These are phyloP conservation scores for Pharus latifolius DNA, from an alignment of 176 grass and related monocot genomes.

Conservation along the genomic window DNA sequence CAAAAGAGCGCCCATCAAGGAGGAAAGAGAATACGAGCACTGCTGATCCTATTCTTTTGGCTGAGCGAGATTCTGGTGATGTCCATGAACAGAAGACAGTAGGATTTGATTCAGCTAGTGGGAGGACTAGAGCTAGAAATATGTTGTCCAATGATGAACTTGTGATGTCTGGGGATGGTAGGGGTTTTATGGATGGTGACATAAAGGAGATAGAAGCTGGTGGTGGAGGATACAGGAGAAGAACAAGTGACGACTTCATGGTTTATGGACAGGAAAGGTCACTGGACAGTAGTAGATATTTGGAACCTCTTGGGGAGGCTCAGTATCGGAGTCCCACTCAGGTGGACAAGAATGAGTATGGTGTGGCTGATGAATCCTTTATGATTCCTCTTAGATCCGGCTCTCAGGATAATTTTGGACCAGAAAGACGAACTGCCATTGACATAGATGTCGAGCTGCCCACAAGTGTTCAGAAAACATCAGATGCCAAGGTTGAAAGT, in stretches of 20 bases:
- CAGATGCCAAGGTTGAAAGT: conserved; percentile 25
- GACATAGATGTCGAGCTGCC: conserved; percentile 83
- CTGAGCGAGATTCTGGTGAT: conserved; percentile 37
- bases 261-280: conserved; percentile 54
- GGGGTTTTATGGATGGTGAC: conserved; percentile 34
- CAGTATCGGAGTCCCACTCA: conserved; percentile 31
- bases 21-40: conserved; percentile 44
- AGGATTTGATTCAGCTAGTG: conserved; percentile 64
- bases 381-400: conserved; percentile 69
- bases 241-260: conserved; percentile 60
- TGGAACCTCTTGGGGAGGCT: conserved; percentile 75
- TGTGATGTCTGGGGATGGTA: conserved; percentile 45
- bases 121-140: conserved; percentile 44
- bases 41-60: conserved; percentile 56
- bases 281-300: conserved; percentile 28
- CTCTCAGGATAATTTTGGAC: conserved; percentile 36
- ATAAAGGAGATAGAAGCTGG: conserved; percentile 86
- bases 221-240: conserved; percentile 44
- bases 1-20: conserved; percentile 36
- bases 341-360: conserved; percentile 38
- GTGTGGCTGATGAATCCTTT: conserved; percentile 66
- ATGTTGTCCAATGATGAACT: conserved; percentile 60
- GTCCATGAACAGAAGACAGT: conserved; percentile 23
- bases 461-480: conserved; percentile 6
- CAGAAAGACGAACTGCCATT: conserved; percentile 47